Percentiles rank a stretch among this genome's conserved stretches.
Conservation (phyloP, 306 rosid genomes). For the Vicia faba region DNA sequence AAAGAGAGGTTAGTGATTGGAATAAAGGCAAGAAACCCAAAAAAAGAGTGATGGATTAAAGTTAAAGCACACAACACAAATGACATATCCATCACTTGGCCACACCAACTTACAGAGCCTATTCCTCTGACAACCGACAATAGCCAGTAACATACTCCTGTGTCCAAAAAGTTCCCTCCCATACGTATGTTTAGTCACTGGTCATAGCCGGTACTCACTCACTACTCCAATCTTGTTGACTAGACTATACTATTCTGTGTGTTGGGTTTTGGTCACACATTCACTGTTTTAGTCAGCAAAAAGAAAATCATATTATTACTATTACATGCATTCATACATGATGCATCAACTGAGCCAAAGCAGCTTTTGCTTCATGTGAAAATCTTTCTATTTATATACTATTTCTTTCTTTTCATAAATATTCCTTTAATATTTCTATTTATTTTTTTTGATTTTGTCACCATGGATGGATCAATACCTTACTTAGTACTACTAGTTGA, state of each 20-base stretch:
- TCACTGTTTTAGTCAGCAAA: constrained; percentile 19
- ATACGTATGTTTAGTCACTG: constrained; percentile 54
- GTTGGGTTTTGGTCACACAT: constrained; percentile 28
- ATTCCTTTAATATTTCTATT: constrained; percentile 16
- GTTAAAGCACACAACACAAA: constrained; percentile 45
- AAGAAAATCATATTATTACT: not conserved
- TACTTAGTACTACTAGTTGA: not conserved
- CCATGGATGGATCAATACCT: not conserved
- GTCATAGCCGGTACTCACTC: constrained; percentile 57
- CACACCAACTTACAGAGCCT: constrained; percentile 32
- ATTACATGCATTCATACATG: constrained; percentile 11
- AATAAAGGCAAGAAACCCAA: constrained; percentile 58
- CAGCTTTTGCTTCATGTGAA: constrained; percentile 14
- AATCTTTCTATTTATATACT: constrained; percentile 7
- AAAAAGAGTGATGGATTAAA: constrained; percentile 50
- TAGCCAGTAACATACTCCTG: constrained; percentile 43
- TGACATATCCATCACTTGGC: constrained; percentile 32
- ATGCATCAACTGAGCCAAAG: constrained; percentile 17
- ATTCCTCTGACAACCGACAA: constrained; percentile 54
- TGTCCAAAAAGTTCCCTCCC: not conserved
- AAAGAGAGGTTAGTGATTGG: constrained; percentile 74
- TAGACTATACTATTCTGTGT: not conserved
- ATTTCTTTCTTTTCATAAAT: not conserved
- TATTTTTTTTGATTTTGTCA: constrained; percentile 28
- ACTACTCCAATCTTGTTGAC: constrained; percentile 6